These are phyloP conservation scores for Sclerotinia minor DNA, from an alignment of 2,329 filamentous ascomycete genomes.

Conservation along the genomic window DNA sequence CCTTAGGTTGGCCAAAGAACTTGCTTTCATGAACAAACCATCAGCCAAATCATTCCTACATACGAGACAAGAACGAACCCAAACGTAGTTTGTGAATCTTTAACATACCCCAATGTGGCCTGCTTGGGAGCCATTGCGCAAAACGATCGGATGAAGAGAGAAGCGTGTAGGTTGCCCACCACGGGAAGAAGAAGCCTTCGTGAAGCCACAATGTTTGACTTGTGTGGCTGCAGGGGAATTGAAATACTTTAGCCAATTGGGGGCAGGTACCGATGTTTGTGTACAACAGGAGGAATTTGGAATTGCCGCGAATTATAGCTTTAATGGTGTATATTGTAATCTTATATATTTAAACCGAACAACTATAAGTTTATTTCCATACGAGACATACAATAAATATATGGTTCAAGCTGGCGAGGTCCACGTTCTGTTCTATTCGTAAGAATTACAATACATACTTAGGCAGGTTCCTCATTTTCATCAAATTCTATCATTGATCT, in stretches of 20 bases:
- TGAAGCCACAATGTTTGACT: slow-evolving; percentile 38
- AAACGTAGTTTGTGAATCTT: slow-evolving; percentile 69
- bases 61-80: slow-evolving; percentile 54
- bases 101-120: slow-evolving; percentile 86
- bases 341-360: neutral
- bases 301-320: slow-evolving; percentile 5
- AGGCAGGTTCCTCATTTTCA: too few relatives aligned
- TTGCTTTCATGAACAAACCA: slow-evolving; percentile 57
- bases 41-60: slow-evolving; percentile 28
- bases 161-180: slow-evolving; percentile 29
- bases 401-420: neutral
- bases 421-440: neutral
- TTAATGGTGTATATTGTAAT: neutral
- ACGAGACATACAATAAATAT: neutral
- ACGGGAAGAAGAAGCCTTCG: slow-evolving; percentile 28
- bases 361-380: too few relatives aligned
- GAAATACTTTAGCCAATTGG: neutral
- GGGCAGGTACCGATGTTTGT: neutral
- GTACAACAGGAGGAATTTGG: neutral
- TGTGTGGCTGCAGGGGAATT: neutral
- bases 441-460: neutral
- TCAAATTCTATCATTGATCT: neutral
- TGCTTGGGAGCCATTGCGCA: slow-evolving; percentile 51
- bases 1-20: slow-evolving; percentile 74
- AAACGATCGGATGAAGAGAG: slow-evolving; percentile 28